Evolutionary conservation across 306 rosid genomes (phyloP), one percentile per base, ranked within the genome.

Genomic region (Gleditsia sinensis): DNA sequence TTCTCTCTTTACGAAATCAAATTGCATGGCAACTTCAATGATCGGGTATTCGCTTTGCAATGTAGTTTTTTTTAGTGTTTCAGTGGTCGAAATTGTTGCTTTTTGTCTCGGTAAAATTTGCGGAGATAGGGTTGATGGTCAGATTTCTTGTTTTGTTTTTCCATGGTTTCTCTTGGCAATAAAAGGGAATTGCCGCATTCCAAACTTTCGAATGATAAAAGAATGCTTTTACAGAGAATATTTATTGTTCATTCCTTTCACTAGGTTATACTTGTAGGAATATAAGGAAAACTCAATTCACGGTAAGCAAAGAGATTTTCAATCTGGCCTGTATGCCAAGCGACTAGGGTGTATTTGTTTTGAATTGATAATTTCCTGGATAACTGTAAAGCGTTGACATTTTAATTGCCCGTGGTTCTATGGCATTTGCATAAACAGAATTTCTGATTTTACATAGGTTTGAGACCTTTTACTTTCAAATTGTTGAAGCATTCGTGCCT

Each of bases 401-500:
- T 65, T 10, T 43, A 57, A 72, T 75, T 33, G 27, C 39, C 3
- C 30, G 3, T 50, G 58, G 45, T 61, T 58, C 62, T 58, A 25
- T 72, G 55, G 1, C 54, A 11, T 46, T 25, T 32, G 75, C 58
- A 67, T 67, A n/a, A 53, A 48, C 27, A 61, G 55, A 58, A 45
- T 25, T 70, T 46, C 10, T 21, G 36, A 11, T 45, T n/a, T 25
- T 70, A 43, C 13, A 61, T 46, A 33, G n/a, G 67, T 8, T 42
- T 64, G 9, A 11, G 30, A 46, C 12, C 17, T 45, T 21, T 64
- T 48, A 11, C 56, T 16, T 72, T 54, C 32, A 60, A 43, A 71
- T 58, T 68, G 46, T 45, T 86, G 83, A 92, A 91, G 97, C 98
- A 48, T 93, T 84, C 65, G 86, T 93, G 97, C 88, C 96, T 39